These are phyloP conservation scores for Mitragyna speciosa DNA, from an alignment of 257 asterid species.

Conservation along the genomic window DNA sequence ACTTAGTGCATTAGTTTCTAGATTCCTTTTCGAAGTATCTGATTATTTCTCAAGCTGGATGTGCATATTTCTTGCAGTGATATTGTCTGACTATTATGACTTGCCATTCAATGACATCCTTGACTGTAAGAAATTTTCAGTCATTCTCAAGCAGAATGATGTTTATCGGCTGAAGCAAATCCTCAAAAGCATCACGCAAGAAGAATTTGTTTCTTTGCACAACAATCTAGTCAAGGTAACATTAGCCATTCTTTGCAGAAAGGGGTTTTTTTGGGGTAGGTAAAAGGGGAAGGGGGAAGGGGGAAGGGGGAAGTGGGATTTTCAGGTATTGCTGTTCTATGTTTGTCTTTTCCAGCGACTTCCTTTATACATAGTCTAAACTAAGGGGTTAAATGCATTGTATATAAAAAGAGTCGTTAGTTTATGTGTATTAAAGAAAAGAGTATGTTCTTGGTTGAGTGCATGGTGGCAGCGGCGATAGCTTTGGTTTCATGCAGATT, in stretches of 20 bases:
- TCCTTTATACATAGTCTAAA: background rate
- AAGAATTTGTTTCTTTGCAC: conserved; percentile 70
- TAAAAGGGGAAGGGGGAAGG: background rate
- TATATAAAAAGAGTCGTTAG: background rate
- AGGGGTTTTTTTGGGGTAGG: background rate
- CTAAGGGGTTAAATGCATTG: background rate
- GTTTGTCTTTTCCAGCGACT: background rate
- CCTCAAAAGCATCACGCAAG: conserved; percentile 72
- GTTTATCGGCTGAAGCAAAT: conserved; percentile 89
- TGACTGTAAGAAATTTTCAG: conserved; percentile 79
- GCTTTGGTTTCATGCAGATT: conserved; percentile 43
- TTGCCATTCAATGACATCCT: conserved; percentile 90
- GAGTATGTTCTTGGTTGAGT: background rate
- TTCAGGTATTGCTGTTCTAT: background rate
- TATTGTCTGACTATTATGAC: conserved; percentile 90
- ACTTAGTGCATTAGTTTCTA: background rate
- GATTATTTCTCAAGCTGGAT: conserved; percentile 11
- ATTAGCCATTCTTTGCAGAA: background rate
- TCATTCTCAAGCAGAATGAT: conserved; percentile 78
- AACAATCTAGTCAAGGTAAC: conserved; percentile 87
- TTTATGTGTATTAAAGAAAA: background rate
- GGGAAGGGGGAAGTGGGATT: too few species aligned
- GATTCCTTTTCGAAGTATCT: background rate
- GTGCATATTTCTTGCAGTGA: conserved; percentile 58
- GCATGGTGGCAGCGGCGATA: background rate